Base-by-base conservation (phyloP, 495 filamentous ascomycete genomes). In the Chaetomium cochliodes region DNA sequence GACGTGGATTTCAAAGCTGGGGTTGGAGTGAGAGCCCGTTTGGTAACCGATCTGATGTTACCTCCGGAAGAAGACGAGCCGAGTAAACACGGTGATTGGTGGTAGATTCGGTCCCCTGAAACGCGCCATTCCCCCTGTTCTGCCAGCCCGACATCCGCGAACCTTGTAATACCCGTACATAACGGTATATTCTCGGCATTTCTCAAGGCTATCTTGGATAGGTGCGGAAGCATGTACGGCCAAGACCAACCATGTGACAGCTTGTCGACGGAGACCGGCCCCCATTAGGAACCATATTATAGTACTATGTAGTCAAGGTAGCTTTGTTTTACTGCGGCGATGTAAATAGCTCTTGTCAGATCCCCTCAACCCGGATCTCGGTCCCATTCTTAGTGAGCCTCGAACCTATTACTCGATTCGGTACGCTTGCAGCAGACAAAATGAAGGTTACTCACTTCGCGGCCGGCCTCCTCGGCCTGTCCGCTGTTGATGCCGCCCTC, bases 401-500 rank as follows among this genome's bases (percentile, higher is more conserved):
- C 49, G 6, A 25, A 11, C 5, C 7, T 51, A 11, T n/a, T 54
- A 15, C 33, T 57, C 20, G 26, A 13, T 23, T 6, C 12, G 13
- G 2, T 25, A 28, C n/a, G 8, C 33, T 37, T 37, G 33, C 33
- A 2, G 23, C 23, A 11, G 4, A 16, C 46, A 65, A 42, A 5
- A 76, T 72, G 70, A 54, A 68, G 26, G 49, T 69, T 51, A 58
- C 60, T 7, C 44, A 39, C 18, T 42, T 73, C 2, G 37, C 63
- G 13, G 62, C 65, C 20, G 7, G 65, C 30, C 37, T 71, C 18
- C 65, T 68, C 42, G 64, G 69, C 58, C 47, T 73, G 22, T 61
- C 67, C 16, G 58, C 55, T 23, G 72, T 62, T 2, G 55, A 69
- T 50, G 76, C 85, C 16, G 80, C 81, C 23, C 80, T 91, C 12